Evolutionary conservation across 257 asterid species (phyloP).

Genomic region (Paraleonurus japonicus): DNA sequence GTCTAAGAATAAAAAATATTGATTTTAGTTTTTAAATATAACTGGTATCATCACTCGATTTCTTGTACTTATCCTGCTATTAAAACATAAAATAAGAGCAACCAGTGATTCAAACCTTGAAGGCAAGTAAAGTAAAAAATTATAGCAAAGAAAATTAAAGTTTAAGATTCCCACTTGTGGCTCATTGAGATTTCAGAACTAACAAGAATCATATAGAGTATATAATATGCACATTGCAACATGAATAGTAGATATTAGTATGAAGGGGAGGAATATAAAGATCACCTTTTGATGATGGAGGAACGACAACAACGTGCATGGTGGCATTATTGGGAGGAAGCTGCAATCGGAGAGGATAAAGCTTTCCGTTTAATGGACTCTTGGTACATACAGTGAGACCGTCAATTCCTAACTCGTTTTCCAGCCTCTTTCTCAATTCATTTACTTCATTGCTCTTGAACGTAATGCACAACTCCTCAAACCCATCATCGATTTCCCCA

Average conservation of each 20-base stretch:
- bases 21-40: background rate
- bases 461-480: constrained; percentile 59
- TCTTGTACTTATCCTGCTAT: background rate
- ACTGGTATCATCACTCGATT: background rate
- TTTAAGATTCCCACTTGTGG: background rate
- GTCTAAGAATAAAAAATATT: background rate
- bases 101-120: background rate
- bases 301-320: constrained; percentile 69
- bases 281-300: constrained; percentile 62
- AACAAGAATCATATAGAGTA: background rate
- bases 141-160: background rate
- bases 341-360: constrained; percentile 87
- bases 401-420: constrained; percentile 57
- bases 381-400: constrained; percentile 68
- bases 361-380: constrained; percentile 80
- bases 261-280: background rate
- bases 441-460: constrained; percentile 67
- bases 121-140: background rate
- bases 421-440: constrained; percentile 54
- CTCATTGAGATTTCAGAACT: background rate
- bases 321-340: constrained; percentile 87
- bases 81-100: background rate
- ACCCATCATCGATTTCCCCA: constrained; percentile 66
- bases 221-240: background rate
- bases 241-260: background rate